A percentile compares a stretch with the other conserved stretches of the same genome.
Evolutionary conservation across 441 rosid species (phyloP).

Genomic region (Dalechampia spathulata): DNA sequence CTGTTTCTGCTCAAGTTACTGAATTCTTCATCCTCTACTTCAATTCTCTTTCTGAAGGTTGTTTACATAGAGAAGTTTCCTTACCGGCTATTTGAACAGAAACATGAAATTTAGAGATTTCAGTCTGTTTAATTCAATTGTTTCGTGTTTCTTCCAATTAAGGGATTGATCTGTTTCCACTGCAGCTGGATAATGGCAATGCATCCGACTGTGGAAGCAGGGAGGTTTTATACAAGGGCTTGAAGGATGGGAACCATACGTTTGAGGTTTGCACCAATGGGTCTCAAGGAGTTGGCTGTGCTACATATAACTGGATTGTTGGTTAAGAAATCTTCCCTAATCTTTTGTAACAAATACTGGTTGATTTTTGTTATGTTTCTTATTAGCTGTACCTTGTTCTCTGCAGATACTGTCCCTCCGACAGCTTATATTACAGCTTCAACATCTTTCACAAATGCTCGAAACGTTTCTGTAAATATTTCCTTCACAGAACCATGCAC

Average conservation of each 20-base stretch:
- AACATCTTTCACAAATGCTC: conserved; percentile 66
- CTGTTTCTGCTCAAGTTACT: background rate
- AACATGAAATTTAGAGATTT: background rate
- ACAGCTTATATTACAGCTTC: conserved; percentile 61
- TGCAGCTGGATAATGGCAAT: conserved; percentile 65
- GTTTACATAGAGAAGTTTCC: no score
- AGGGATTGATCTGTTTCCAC: background rate
- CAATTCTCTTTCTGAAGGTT: no score
- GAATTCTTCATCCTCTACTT: background rate
- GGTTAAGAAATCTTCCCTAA: conserved; percentile 46
- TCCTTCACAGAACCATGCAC: conserved; percentile 73
- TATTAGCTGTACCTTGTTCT: conserved; percentile 7
- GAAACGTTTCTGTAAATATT: conserved; percentile 63
- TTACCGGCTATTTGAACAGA: background rate
- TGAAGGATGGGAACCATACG: conserved; percentile 70
- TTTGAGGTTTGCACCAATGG: conserved; percentile 63
- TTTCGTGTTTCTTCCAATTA: background rate
- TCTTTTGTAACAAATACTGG: conserved; percentile 12
- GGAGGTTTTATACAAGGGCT: conserved; percentile 39
- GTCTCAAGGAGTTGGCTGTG: conserved; percentile 48
- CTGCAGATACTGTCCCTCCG: conserved; percentile 79
- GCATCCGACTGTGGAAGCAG: conserved; percentile 46
- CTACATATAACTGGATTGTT: conserved; percentile 62
- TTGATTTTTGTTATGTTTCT: no score
- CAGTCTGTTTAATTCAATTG: background rate